Evolutionary conservation across 2,329 filamentous ascomycete species (phyloP), one percentile per base, ranked within the genome.

Genomic region (Pseudogymnoascus sp.): DNA sequence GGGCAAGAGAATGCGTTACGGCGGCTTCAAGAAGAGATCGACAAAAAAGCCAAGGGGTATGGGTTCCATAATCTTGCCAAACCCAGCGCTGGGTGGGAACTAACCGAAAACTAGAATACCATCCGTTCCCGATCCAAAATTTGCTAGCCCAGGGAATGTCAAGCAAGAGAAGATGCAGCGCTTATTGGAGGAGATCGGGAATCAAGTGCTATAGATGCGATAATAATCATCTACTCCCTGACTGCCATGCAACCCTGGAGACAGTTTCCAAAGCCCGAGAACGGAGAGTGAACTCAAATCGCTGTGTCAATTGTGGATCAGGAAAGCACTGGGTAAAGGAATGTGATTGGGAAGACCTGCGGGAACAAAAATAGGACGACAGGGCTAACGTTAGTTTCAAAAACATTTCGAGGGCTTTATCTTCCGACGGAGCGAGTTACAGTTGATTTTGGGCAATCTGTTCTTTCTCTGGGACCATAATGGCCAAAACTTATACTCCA

Each of bases 11-110:
- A 66, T 0, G 71, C 75, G 1, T 75, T 76, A 25, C 20, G 43
- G 0, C 67, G 75, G 6, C 65, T 77, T 0, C 70, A 73, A 20
- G 63, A 70, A 12, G 71, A 76, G 22, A 72, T 77, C n/a, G 4
- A 57, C 3, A 64, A 63, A 35, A 58, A 22, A 43, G 0, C 12
- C 60, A 63, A 38, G 12, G 35, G 11, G 35, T 36, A 36, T 14
- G 35, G 6, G 35, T 36, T 36, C 11, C 5, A 14, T 36, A 36
- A 36, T 36, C 11, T 14, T 36, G 11, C 6, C 35, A 36, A 12
- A 36, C 11, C 11, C 35, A 36, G 35, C 35, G 35, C 11, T 36
- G 35, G 35, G 35, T n/a, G n/a, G n/a, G n/a, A 36, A 36, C 35
- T 36, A 36, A 36, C 35, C 35, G 14, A 36, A 36, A 36, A 3